These are phyloP conservation scores for Trichoderma brevicompactum DNA, from an alignment of 2,329 filamentous ascomycete genomes.

Conservation along the genomic window DNA sequence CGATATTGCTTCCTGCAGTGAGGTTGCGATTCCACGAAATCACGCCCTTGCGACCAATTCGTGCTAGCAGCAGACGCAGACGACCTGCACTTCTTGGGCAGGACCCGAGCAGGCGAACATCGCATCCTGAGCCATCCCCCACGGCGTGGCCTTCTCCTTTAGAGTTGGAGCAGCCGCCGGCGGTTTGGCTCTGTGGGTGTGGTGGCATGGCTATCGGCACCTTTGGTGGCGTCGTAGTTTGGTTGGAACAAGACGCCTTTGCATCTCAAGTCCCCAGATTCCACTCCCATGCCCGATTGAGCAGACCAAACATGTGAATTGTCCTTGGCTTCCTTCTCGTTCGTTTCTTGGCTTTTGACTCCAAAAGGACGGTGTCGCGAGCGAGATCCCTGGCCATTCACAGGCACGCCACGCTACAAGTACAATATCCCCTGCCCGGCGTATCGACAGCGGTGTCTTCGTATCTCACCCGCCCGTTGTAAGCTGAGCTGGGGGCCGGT, in stretches of 20 bases:
- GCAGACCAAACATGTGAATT: too few relatives aligned
- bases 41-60: slow-evolving; percentile 11
- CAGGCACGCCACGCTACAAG: slow-evolving; percentile 15
- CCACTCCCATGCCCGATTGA: background rate
- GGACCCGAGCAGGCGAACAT: background rate
- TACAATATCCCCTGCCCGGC: slow-evolving; percentile 1
- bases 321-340: too few relatives aligned
- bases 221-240: slow-evolving; percentile 6
- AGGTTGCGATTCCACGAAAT: slow-evolving; percentile 2
- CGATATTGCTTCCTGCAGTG: slow-evolving; percentile 22
- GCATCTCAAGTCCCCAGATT: background rate
- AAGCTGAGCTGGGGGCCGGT: slow-evolving; percentile 2
- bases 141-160: slow-evolving; percentile 1
- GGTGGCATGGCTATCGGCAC: slow-evolving; percentile 14
- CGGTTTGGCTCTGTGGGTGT: background rate
- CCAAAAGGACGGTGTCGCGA: background rate
- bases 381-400: background rate
- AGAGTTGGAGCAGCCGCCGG: background rate
- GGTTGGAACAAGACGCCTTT: background rate
- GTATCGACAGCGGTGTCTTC: slow-evolving; percentile 14
- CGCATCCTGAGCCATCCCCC: background rate
- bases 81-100: background rate
- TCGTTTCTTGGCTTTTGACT: background rate
- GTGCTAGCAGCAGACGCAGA: slow-evolving; percentile 2
- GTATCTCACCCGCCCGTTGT: slow-evolving; percentile 5